Evolutionary conservation across 192 early-diverging fungal genomes (phyloP).

Genomic region (Coemansia asiatica): DNA sequence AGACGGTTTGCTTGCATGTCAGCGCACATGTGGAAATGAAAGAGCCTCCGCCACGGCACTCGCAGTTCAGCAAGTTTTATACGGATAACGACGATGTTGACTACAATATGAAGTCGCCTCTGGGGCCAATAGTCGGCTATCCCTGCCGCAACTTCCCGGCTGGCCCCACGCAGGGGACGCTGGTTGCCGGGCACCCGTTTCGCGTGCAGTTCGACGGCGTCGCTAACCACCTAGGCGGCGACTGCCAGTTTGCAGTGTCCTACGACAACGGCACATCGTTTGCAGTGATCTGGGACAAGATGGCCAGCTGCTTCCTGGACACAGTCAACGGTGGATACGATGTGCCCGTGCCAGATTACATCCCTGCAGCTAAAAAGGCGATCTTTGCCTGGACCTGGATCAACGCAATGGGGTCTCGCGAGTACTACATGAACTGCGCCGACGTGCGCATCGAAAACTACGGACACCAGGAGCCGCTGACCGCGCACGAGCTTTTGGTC

Average conservation of each 20-base stretch:
- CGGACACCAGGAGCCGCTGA: constrained; percentile 44
- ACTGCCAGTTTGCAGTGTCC: constrained; percentile 69
- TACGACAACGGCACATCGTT: constrained; percentile 62
- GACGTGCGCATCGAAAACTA: constrained; percentile 61
- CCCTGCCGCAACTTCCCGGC: constrained; percentile 50
- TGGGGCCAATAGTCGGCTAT: constrained; percentile 44
- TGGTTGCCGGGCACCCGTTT: constrained; percentile 56
- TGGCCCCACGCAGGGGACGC: constrained; percentile 35
- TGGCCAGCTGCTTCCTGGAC: constrained; percentile 49
- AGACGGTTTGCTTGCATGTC: constrained; percentile 2
- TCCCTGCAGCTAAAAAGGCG: constrained; percentile 57
- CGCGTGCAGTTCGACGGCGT: constrained; percentile 55
- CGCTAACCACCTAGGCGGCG: constrained; percentile 63
- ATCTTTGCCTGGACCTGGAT: constrained; percentile 68
- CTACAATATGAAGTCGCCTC: constrained; percentile 55
- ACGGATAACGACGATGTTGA: constrained; percentile 50
- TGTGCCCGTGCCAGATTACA: constrained; percentile 60
- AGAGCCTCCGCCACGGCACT: constrained; percentile 50
- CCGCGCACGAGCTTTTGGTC: constrained; percentile 49
- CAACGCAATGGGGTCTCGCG: constrained; percentile 62
- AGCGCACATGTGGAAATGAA: constrained; percentile 45
- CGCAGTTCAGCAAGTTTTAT: constrained; percentile 50
- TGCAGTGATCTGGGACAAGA: constrained; percentile 61
- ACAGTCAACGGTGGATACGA: constrained; percentile 43
- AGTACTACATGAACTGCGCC: constrained; percentile 69